A percentile compares a stretch with the other conserved stretches of the same genome.
Conservation (phyloP, 2,329 filamentous ascomycete genomes). For the Myriosclerotinia scirpicola region DNA sequence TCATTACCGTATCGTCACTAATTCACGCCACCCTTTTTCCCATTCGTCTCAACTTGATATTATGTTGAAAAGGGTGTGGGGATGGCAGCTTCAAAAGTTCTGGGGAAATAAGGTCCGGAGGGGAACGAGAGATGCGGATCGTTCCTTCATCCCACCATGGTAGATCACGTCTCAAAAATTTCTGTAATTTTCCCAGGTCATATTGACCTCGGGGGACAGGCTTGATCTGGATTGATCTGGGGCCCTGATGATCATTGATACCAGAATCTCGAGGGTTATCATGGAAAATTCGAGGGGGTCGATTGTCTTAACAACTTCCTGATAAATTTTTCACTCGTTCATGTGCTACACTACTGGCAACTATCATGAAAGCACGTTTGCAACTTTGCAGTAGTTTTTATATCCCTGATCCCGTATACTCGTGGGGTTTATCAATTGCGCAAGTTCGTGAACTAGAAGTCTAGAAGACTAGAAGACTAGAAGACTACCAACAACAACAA, state of each 20-base stretch:
- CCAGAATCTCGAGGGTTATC: background rate
- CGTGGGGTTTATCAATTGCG: slow-evolving; percentile 10
- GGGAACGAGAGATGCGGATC: slow-evolving; percentile 1
- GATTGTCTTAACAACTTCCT: slow-evolving; percentile 19
- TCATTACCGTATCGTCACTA: slow-evolving; percentile 8
- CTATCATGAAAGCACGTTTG: slow-evolving; percentile 2
- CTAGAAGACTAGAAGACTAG: background rate
- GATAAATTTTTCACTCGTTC: slow-evolving; percentile 7
- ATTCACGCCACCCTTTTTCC: background rate
- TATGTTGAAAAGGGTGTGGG: slow-evolving; percentile 3
- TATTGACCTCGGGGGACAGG: slow-evolving; percentile 1
- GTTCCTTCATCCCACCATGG: slow-evolving; percentile 7
- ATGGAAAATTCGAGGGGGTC: background rate
- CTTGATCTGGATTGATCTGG: background rate
- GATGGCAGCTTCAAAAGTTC: background rate
- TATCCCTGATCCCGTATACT: slow-evolving; percentile 7
- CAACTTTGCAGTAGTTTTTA: background rate
- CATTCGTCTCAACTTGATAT: slow-evolving; percentile 3
- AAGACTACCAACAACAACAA: background rate
- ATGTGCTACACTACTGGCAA: background rate
- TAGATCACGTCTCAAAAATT: slow-evolving; percentile 3
- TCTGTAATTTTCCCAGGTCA: slow-evolving; percentile 2
- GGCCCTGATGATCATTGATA: slow-evolving; percentile 8
- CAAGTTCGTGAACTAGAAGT: slow-evolving; percentile 12
- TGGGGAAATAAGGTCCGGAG: slow-evolving; percentile 4